These are phyloP conservation scores for Suillus decipiens DNA, from an alignment of 768 basidiomycete species.

Conservation along the genomic window DNA sequence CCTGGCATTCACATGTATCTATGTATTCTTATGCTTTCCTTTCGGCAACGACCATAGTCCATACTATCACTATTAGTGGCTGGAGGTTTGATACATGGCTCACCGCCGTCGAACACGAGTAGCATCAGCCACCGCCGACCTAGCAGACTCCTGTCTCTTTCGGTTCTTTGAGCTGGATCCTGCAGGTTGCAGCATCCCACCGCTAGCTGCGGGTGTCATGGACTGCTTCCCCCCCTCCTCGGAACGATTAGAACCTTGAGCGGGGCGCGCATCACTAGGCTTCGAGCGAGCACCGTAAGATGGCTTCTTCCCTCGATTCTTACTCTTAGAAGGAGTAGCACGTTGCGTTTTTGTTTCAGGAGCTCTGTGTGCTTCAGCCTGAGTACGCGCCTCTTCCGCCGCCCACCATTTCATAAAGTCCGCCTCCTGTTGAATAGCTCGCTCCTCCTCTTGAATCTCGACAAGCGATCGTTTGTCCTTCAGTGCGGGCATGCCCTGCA, in stretches of 20 bases:
- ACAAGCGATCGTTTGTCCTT: conserved; percentile 9
- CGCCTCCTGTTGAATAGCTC: conserved; percentile 61
- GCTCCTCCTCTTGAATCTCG: conserved; percentile 82
- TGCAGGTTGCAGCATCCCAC: background rate
- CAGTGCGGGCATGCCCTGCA: conserved; percentile 36
- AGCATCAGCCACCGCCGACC: background rate
- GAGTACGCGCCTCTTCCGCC: conserved; percentile 75
- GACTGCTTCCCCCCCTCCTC: background rate
- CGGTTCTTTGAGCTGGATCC: background rate
- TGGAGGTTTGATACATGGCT: background rate
- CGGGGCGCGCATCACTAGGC: background rate
- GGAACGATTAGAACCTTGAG: background rate
- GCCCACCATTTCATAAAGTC: conserved; percentile 92
- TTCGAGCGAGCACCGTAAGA: background rate
- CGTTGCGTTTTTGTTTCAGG: background rate
- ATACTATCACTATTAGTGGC: background rate
- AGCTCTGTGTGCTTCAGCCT: conserved; percentile 35
- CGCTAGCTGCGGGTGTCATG: background rate
- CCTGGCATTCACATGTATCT: background rate
- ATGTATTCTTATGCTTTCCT: background rate
- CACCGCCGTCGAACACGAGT: background rate
- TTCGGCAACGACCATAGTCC: background rate
- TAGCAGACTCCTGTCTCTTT: background rate
- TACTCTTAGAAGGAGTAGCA: background rate
- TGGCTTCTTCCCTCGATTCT: background rate